Base-by-base conservation (phyloP, 2,329 filamentous ascomycete species). In the Nemania serpens region DNA sequence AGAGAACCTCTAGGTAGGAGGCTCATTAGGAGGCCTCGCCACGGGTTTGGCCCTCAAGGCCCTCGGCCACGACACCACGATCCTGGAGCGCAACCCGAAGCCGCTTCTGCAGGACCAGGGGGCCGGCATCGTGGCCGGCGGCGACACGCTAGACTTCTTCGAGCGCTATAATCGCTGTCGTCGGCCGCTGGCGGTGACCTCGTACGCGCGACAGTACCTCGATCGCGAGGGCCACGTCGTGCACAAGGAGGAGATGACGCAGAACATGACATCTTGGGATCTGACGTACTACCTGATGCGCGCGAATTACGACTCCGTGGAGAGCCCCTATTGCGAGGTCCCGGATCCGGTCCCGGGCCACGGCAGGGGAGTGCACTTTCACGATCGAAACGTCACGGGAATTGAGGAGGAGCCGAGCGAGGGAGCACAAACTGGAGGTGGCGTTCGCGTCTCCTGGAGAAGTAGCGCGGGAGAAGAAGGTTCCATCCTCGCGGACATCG, bases 221-320 rank as follows among this genome's bases (percentile, higher is more conserved):
- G 63, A 75, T 55, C 69, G 63, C 48, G 66, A 68, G 2, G 75
- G 75, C 45, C 67, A 71, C 4, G 58, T 76, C 9, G 70, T 74
- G 15, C 74, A 77, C 60, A 66, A 61, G 10, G 69, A 72, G 22
- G 70, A 75, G 18, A 72, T 72, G 59, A 62, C 67, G 34, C 79
- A 81, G 66, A 71, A 73, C 58, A 81, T 81, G 80, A 81, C 77
- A 3, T 79, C 77, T 18, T 82, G 80, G 79, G 79, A 81, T 56
- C 57, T 81, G 37, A 70, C 78, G 9, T 81, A 81, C 63, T 71
- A 78, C 52, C 61, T 81, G 6, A 71, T 81, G 62, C 73, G 79
- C 33, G 78, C 78, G 58, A 77, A 79, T 54, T 79, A 78, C 51
- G 79, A 82, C 58, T 76, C 76, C 1, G 51, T 71, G 11, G 51